A percentile compares a stretch with the other conserved stretches of the same genome.
phyloP scores from a whole-genome alignment of 139 green algal species.

The Tetradesmus obliquus region DNA sequence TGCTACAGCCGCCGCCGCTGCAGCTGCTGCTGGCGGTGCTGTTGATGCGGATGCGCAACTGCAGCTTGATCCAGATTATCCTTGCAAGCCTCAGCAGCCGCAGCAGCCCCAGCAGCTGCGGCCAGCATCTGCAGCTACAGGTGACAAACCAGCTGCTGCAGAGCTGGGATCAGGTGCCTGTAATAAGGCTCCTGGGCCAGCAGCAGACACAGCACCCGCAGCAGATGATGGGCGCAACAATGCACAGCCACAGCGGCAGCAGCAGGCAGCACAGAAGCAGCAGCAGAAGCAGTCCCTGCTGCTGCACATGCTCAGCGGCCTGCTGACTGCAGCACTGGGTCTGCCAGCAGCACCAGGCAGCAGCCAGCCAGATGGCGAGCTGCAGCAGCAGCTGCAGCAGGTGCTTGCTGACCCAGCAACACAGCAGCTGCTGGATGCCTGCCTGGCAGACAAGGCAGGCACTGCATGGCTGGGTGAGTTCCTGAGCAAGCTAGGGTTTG shows the following conservation, averaged over 20 bases:
- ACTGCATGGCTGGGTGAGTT: conserved; percentile 16
- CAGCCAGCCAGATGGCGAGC: not conserved
- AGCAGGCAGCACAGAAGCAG: not conserved
- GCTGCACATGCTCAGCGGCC: not conserved
- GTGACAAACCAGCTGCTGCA: not conserved
- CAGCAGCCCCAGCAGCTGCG: not conserved
- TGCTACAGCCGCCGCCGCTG: not conserved
- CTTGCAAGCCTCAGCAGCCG: not conserved
- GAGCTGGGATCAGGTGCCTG: not conserved
- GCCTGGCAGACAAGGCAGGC: not conserved
- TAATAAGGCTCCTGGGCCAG: not conserved
- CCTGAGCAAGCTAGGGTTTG: not conserved
- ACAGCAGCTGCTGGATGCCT: not conserved
- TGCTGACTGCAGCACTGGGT: not conserved
- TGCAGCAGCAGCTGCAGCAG: not conserved
- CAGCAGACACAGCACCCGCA: not conserved
- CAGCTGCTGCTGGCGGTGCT: not conserved
- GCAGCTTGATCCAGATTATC: not conserved
- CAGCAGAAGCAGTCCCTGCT: not conserved
- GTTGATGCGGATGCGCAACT: not conserved
- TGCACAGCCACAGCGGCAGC: not conserved
- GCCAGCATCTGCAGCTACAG: not conserved
- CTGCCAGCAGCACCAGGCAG: not conserved
- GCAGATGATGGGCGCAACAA: not conserved
- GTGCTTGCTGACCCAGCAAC: not conserved